Percentiles rank a stretch among this genome's conserved stretches.
phyloP scores from a whole-genome alignment of 2,329 filamentous ascomycete species.

The Cryphonectria japonica region DNA sequence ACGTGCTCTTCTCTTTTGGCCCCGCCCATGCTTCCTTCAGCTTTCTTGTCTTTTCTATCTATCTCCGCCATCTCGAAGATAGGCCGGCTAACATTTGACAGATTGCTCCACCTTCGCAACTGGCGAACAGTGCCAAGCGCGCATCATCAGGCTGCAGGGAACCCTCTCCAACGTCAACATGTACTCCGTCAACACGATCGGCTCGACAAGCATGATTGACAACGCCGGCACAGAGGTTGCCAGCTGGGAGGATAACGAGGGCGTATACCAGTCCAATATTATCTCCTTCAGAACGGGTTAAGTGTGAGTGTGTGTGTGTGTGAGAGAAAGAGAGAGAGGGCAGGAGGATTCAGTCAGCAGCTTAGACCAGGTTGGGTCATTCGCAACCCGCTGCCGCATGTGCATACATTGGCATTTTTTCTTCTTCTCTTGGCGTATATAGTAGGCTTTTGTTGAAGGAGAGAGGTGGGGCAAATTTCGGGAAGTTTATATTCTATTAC shows the following conservation, averaged over 20 bases:
- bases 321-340: neutral
- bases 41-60: neutral
- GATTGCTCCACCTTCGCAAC: conserved; percentile 50
- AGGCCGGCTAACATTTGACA: conserved; percentile 13
- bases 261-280: conserved; percentile 44
- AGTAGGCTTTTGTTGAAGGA: neutral
- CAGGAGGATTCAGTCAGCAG: neutral
- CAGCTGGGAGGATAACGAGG: conserved; percentile 43
- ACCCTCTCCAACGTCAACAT: conserved; percentile 39
- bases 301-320: neutral
- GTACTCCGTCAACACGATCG: conserved; percentile 52
- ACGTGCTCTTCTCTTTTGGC: neutral
- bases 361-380: neutral
- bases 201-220: conserved; percentile 46
- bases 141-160: conserved; percentile 43
- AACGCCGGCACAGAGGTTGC: conserved; percentile 42
- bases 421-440: neutral
- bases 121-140: conserved; percentile 51
- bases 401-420: neutral
- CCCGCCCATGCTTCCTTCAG: too few species aligned
- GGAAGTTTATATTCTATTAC: neutral
- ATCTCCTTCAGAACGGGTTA: conserved; percentile 39
- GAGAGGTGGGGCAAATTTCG: neutral
- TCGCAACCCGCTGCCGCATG: neutral
- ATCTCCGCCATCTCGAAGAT: neutral